These are phyloP conservation scores for Penicillium sp. DNA, from an alignment of 2,329 filamentous ascomycete species.

Conservation along the genomic window DNA sequence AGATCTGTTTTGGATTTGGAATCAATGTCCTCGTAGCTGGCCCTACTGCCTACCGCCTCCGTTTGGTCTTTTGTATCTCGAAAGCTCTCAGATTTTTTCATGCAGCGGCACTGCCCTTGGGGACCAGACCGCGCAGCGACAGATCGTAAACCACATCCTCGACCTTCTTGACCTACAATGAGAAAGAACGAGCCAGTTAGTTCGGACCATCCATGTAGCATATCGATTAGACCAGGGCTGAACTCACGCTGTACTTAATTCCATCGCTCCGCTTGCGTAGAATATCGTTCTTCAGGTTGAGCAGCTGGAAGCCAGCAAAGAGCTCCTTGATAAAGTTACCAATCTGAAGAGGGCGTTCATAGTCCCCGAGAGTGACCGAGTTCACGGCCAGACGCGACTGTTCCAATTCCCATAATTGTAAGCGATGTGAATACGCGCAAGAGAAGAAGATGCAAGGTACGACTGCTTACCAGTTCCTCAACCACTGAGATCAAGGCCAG, in stretches of 20 bases:
- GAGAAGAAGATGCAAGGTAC: neutral
- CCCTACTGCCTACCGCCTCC: neutral
- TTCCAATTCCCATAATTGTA: neutral
- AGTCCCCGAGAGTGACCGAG: slow-evolving; percentile 88
- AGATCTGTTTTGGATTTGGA: neutral
- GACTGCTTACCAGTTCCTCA: slow-evolving; percentile 71
- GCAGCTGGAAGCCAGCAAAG: slow-evolving; percentile 92
- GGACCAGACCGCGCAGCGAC: slow-evolving; percentile 79
- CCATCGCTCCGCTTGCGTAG: slow-evolving; percentile 85
- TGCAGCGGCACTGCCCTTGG: slow-evolving; percentile 45
- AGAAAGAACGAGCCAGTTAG: slow-evolving; percentile 9
- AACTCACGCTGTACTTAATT: slow-evolving; percentile 79
- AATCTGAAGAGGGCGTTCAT: slow-evolving; percentile 81
- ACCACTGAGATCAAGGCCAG: slow-evolving; percentile 83
- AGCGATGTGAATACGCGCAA: neutral
- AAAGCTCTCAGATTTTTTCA: slow-evolving; percentile 5
- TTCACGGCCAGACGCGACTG: slow-evolving; percentile 86
- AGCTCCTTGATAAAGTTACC: slow-evolving; percentile 92
- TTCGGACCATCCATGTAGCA: neutral
- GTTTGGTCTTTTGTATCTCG: neutral
- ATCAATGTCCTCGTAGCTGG: neutral
- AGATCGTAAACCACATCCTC: slow-evolving; percentile 98
- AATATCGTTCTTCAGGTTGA: slow-evolving; percentile 96
- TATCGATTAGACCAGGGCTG: neutral
- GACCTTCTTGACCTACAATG: slow-evolving; percentile 79